A percentile compares a stretch with the other conserved stretches of the same genome.
Conservation (phyloP, 2,329 filamentous ascomycete genomes). For the Tolypocladium inflatum region DNA sequence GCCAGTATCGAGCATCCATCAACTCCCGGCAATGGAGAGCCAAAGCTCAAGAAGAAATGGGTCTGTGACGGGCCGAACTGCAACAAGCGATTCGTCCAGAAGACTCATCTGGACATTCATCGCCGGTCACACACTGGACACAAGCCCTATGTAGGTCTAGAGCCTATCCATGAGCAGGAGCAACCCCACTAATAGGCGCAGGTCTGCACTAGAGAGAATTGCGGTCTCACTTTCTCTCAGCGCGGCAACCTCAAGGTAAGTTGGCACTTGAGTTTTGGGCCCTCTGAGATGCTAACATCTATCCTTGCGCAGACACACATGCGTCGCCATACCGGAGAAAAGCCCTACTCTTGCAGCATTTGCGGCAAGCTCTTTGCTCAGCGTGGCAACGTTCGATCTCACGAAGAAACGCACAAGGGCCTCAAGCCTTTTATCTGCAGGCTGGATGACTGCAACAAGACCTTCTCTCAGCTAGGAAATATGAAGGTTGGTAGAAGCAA, state of each 20-base stretch:
- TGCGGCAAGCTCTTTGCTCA: conserved; percentile 81
- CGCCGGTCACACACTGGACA: conserved; percentile 79
- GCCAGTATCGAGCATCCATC: conserved; percentile 19
- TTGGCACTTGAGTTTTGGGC: neutral
- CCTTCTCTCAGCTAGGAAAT: conserved; percentile 85
- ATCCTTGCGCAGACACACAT: conserved; percentile 59
- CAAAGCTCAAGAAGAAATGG: conserved; percentile 49
- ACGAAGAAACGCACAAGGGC: conserved; percentile 70
- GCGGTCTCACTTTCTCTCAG: conserved; percentile 77
- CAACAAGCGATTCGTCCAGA: conserved; percentile 77
- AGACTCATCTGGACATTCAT: conserved; percentile 89
- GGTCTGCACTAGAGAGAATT: conserved; percentile 63
- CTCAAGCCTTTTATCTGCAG: conserved; percentile 73
- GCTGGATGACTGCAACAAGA: conserved; percentile 75
- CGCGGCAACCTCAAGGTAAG: conserved; percentile 79
- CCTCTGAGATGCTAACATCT: neutral
- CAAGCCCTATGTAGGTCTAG: conserved; percentile 70
- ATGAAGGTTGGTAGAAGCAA: conserved; percentile 55
- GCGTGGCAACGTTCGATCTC: conserved; percentile 74
- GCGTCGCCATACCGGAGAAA: conserved; percentile 77
- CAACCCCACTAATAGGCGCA: conserved; percentile 11
- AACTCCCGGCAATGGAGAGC: conserved; percentile 11
- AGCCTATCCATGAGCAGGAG: neutral
- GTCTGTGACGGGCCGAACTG: conserved; percentile 66
- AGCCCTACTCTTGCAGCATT: conserved; percentile 68